phyloP scores from a whole-genome alignment of 2,329 filamentous ascomycete genomes.

The Aspergillus neotritici region DNA sequence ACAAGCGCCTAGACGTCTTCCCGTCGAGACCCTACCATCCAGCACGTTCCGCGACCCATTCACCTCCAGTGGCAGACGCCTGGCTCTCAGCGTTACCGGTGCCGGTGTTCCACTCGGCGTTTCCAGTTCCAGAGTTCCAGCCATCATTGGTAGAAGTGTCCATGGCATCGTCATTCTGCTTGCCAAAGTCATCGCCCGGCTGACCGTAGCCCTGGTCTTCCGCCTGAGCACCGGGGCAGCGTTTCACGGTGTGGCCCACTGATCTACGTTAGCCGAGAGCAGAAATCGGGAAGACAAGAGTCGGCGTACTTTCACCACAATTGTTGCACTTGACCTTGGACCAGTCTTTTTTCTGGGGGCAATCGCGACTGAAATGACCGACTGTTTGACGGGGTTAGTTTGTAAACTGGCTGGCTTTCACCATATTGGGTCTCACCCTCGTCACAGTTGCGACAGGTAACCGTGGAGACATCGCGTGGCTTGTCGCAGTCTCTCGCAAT shows the following conservation, averaged over 20 bases:
- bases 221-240: slow-evolving; percentile 30
- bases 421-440: slow-evolving; percentile 24
- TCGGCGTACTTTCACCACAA: slow-evolving; percentile 39
- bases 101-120: background rate
- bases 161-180: background rate
- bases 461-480: slow-evolving; percentile 35
- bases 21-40: too few species aligned
- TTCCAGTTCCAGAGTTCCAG: too few species aligned
- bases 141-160: background rate
- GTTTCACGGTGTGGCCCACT: slow-evolving; percentile 42
- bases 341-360: slow-evolving; percentile 40
- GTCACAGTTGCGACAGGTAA: slow-evolving; percentile 45
- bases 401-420: background rate
- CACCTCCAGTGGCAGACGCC: too few species aligned
- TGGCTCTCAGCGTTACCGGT: background rate
- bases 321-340: slow-evolving; percentile 42
- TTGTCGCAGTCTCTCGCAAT: slow-evolving; percentile 40
- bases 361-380: slow-evolving; percentile 42
- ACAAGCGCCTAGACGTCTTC: too few species aligned
- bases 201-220: slow-evolving; percentile 10
- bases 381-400: slow-evolving; percentile 20
- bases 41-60: too few species aligned
- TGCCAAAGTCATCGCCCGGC: slow-evolving; percentile 1
- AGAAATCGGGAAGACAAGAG: background rate
- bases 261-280: slow-evolving; percentile 7